These are phyloP conservation scores for Glutinoglossum americanum DNA, from an alignment of 495 filamentous ascomycete species.

Conservation along the genomic window DNA sequence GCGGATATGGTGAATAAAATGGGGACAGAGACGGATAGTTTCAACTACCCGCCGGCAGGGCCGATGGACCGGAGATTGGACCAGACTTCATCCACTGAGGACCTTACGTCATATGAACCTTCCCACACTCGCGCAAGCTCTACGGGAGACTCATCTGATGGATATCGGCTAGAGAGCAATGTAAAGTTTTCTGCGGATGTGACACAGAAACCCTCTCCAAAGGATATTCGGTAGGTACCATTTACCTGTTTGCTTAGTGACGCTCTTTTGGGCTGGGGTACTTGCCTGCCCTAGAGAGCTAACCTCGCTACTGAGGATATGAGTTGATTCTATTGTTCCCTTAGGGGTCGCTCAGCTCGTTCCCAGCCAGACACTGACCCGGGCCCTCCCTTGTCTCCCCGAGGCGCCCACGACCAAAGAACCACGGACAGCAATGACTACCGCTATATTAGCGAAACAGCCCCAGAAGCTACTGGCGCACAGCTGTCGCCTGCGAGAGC, in stretches of 20 bases:
- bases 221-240: not conserved
- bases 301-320: not conserved
- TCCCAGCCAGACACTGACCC: not conserved
- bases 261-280: too few species aligned
- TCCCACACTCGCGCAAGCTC: not conserved
- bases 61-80: not conserved
- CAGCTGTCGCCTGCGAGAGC: not conserved
- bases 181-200: not conserved
- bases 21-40: slow-evolving; percentile 1
- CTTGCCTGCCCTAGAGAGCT: too few species aligned
- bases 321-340: not conserved
- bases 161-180: not conserved
- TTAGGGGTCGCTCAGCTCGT: not conserved
- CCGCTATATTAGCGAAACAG: not conserved
- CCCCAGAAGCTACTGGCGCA: not conserved
- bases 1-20: slow-evolving; percentile 10
- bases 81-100: not conserved
- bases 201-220: not conserved
- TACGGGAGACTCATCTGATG: not conserved
- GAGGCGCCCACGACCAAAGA: not conserved
- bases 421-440: not conserved
- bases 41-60: slow-evolving; percentile 2
- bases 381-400: not conserved
- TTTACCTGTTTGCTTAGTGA: not conserved
- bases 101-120: not conserved